Percentiles rank a stretch among this genome's conserved stretches.
phyloP scores from a whole-genome alignment of 1,139 yeast species.

The Eremothecium cymbalariae region DNA sequence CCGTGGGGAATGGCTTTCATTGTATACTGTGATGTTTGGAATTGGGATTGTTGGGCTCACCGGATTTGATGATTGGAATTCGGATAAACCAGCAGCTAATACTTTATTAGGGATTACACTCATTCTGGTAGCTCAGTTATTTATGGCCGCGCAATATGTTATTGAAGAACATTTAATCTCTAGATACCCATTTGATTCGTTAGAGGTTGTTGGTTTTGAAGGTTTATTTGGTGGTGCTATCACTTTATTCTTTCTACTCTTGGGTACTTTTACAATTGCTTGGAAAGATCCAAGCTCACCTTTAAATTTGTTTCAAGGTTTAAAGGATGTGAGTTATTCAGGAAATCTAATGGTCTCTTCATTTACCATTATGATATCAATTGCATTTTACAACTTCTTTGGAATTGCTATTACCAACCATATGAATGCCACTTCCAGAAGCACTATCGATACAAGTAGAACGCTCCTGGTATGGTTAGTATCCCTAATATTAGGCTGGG shows the following conservation, averaged over 20 bases:
- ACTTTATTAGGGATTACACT: constrained; percentile 47
- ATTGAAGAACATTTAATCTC: constrained; percentile 63
- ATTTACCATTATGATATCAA: constrained; percentile 59
- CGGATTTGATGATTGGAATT: constrained; percentile 34
- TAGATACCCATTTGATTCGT: constrained; percentile 48
- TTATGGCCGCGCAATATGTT: constrained; percentile 72
- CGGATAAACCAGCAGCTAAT: constrained; percentile 16
- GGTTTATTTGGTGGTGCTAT: constrained; percentile 57
- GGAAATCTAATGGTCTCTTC: constrained; percentile 43
- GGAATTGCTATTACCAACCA: constrained; percentile 63
- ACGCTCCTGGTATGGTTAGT: constrained; percentile 70
- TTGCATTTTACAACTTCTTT: constrained; percentile 64
- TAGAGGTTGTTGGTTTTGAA: constrained; percentile 65
- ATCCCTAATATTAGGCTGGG: constrained; percentile 77
- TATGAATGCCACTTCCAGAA: constrained; percentile 68
- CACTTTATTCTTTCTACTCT: constrained; percentile 39
- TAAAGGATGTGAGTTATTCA: constrained; percentile 43
- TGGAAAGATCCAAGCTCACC: constrained; percentile 35
- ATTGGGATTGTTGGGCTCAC: constrained; percentile 68
- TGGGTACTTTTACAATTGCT: constrained; percentile 30
- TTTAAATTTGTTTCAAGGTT: constrained; percentile 50
- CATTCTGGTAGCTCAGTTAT: constrained; percentile 53
- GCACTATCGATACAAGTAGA: constrained; percentile 73
- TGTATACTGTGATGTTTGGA: constrained; percentile 54
- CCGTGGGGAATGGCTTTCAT: constrained; percentile 60